Evolutionary conservation across 108 stramenopile genomes (phyloP), one percentile per base, ranked within the genome.

Genomic region (Conticribra weissflogii): DNA sequence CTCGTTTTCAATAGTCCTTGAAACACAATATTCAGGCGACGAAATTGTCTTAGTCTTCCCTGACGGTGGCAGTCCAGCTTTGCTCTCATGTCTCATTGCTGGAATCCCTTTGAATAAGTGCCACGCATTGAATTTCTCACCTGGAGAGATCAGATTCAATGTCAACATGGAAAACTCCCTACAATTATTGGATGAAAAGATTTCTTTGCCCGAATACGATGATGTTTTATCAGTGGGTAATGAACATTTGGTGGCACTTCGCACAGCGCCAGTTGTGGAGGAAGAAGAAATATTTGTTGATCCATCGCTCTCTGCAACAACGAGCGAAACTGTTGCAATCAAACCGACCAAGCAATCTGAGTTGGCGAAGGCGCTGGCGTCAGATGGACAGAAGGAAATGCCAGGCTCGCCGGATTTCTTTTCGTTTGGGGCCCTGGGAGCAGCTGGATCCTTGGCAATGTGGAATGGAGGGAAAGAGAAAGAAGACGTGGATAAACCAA

Each of bases 11-110:
- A 48, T 66, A 50, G 64, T 82, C n/a, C 70, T 79, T n/a, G 83
- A 87, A 68, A 79, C 83, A 3, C 69, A 76, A 32, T 83, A 72
- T 47, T 79, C 79, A 14, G 86, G 86, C 9, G 86, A 87, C 29
- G 54, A 51, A 12, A 82, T 87, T 33, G 71, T 87, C 15, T 45
- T 87, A 31, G 58, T 87, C 31, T 87, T 87, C 66, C 78, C 81
- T 17, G 86, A 87, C 68, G 86, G 86, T 2, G 81, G 82, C 3
- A 56, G 75, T 32, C 82, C 82, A 46, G 85, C 85, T 19, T 64
- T 85, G 15, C 68, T 85, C 22, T 69, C 71, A 3, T 66, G 67
- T 36, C 59, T 85, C 15, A 85, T 85, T 24, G 79, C 79, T 27
- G 85, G 85, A 7, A 78, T 85, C 54, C 79, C 82, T 45, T 50